Evolutionary conservation across 768 basidiomycete genomes (phyloP), one percentile per base, ranked within the genome.

Genomic region (Artomyces pyxidatus): DNA sequence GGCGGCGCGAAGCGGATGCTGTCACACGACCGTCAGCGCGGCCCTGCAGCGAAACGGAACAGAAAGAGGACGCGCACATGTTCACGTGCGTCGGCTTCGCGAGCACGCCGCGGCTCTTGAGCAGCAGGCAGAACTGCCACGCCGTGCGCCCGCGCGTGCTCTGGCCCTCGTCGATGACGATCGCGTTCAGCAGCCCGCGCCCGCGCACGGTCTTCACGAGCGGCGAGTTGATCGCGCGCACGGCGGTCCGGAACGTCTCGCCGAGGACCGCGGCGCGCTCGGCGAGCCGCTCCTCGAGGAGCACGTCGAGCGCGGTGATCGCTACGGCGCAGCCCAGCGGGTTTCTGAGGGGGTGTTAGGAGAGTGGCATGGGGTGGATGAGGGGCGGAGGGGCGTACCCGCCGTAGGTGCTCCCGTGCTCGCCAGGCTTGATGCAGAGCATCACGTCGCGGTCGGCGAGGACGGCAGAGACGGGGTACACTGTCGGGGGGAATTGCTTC

Each of bases 1-100:
- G 95, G 95, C 2, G 95, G 95, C 2, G 96, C 91, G 63, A 99
- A 95, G 27, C 95, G 92, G 58, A 99, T 88, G 46, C 93, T 97
- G 59, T 3, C 55, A 23, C 48, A 16, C 35, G 3, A 16, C 8
- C 6, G 50, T 23, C 27, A 48, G 30, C 42, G 43, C 5, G 12
- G 19, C 3, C 8, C 25, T 41, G 14, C 7, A 40, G 28, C 26
- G 26, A 39, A 21, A 32, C 5, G 30, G 26, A 29, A 12, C 11
- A 4, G 7, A 25, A 40, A 30, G 19, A 46, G 7, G 10, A 12
- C 6, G 73, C 90, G 59, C 59, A 94, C 91, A 89, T 91, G 66
- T 95, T 95, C 23, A 83, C 78, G 61, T 96, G 93, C 0, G 95
- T 97, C 11, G 96, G 94, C 74, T 99, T 98, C 25, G 94, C 95